phyloP scores from a whole-genome alignment of 768 basidiomycete species.

The Psilocybe cyanescens region DNA sequence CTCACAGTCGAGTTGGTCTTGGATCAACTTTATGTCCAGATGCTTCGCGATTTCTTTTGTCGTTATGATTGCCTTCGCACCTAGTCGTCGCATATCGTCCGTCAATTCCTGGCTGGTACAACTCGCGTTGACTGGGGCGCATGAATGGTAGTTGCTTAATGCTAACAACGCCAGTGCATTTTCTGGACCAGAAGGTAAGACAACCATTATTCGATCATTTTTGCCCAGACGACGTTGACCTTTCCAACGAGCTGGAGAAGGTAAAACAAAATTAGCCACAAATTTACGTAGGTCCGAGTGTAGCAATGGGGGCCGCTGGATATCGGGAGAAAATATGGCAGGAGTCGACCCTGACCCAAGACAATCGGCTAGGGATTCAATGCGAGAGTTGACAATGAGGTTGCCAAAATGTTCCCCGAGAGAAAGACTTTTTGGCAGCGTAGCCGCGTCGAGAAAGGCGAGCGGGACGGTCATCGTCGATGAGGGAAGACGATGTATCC shows the following conservation, averaged over 20 bases:
- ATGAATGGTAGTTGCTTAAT: constrained; percentile 45
- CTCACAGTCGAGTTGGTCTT: constrained; percentile 40
- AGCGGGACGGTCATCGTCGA: constrained; percentile 35
- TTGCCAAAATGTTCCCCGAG: constrained; percentile 42
- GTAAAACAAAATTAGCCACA: constrained; percentile 41
- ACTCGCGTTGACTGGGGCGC: constrained; percentile 49
- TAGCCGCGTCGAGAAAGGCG: constrained; percentile 21
- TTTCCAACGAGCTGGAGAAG: constrained; percentile 26
- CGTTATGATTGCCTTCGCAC: constrained; percentile 43
- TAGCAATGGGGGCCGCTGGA: constrained; percentile 35
- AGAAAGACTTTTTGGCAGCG: constrained; percentile 28
- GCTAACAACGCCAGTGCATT: constrained; percentile 51
- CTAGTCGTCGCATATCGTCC: constrained; percentile 43
- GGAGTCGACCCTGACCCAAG: constrained; percentile 35
- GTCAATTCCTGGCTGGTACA: constrained; percentile 47
- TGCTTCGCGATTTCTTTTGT: constrained; percentile 43
- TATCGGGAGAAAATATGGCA: constrained; percentile 43
- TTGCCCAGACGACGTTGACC: constrained; percentile 33
- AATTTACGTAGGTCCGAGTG: constrained; percentile 41
- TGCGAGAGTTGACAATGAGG: constrained; percentile 31
- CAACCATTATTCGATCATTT: constrained; percentile 51
- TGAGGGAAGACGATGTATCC: neutral
- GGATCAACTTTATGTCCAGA: constrained; percentile 36
- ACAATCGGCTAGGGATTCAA: constrained; percentile 44
- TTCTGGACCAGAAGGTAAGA: constrained; percentile 47